Base-by-base conservation (phyloP, 352 stramenopile genomes). In the Pelagophyceae sp. region DNA sequence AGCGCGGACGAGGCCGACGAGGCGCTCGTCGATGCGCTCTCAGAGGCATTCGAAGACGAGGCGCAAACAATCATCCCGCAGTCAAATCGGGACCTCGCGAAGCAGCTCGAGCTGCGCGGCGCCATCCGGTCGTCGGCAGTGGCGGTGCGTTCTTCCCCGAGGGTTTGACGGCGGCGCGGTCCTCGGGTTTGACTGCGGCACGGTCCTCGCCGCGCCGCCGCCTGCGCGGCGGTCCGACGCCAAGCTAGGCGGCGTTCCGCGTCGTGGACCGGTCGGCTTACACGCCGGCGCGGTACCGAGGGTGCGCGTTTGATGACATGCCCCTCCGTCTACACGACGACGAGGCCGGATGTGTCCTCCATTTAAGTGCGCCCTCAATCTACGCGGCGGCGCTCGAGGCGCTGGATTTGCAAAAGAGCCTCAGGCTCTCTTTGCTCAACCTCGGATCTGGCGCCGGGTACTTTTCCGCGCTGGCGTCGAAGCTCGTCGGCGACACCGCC, bases 371-470 rank as follows among this genome's bases (percentile, higher is more conserved):
- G 23, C 67, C 67, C 17, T 58, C 35, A 2, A 74, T 74, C 67
- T 74, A 74, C 67, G 67, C 67, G 35, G 38, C 67, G 33, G 67
- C 67, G 35, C 2, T 54, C 33, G 67, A 74, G 67, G 38, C 67
- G 15, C 67, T 74, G 15, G 67, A 58, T 23, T 37, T 74, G 35
- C 5, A 38, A 27, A 11, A 15, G 27, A 33, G 27, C 58, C n/a
- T n/a, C n/a, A n/a, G n/a, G n/a, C 58, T 67, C 58, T 67, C 58
- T 27, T 31, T 67, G 11, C 58, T 67, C 58, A 67, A 67, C 58
- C 23, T 67, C 58, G 45, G n/a, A 2, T 54, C 33, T 23, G 67
- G 67, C 35, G 25, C 67, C 11, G 67, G 67, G 15, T 74, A 74
- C 38, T 74, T 74, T n/a, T 74, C 67, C 11, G 67, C 67, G 33